Base-by-base conservation (phyloP, 352 stramenopile species). In the Peronospora belbahrii region DNA sequence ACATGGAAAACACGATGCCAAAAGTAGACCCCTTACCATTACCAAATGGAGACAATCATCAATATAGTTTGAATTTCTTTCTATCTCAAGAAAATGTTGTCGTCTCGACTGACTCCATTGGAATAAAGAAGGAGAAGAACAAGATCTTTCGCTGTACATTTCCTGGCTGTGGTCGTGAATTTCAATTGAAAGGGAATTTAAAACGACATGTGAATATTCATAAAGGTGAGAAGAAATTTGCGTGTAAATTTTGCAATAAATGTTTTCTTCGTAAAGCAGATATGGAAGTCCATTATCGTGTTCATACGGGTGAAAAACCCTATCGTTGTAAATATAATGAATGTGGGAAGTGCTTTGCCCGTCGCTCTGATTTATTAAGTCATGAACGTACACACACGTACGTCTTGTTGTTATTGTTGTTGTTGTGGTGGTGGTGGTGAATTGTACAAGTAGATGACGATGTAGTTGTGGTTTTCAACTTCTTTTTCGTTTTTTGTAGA, bases 221-320 rank as follows among this genome's bases (percentile, higher is more conserved):
- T 52, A 64, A 69, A 34, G 69, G 72, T 3, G 63, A 72, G 35
- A 65, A 71, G 49, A 73, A 77, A 48, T 89, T 88, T 48, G 38
- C 25, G 2, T 89, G 78, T 53, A 62, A 66, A 28, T 71, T 68
- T 47, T 89, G 78, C 43, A 55, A 53, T 30, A 80, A 77, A 24
- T 55, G 47, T 10, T 89, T 88, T 52, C 44, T 85, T 33, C 71
- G 74, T 19, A 89, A 88, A 52, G 78, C 75, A 25, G 78, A 85
- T 50, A 78, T 83, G 73, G 67, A 85, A 47, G 73, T 84, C 13
- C 77, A 88, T 51, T 71, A 77, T 31, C 72, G 75, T 37, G 73
- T 87, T 13, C 77, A 88, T 51, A 88, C 72, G 15, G 77, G 74
- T 25, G 76, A 88, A 56, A 88, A 88, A 49, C 73, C 72, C n/a